Evolutionary conservation across 129 eudicot genomes (phyloP).

Genomic region (Kitagawia praeruptora): DNA sequence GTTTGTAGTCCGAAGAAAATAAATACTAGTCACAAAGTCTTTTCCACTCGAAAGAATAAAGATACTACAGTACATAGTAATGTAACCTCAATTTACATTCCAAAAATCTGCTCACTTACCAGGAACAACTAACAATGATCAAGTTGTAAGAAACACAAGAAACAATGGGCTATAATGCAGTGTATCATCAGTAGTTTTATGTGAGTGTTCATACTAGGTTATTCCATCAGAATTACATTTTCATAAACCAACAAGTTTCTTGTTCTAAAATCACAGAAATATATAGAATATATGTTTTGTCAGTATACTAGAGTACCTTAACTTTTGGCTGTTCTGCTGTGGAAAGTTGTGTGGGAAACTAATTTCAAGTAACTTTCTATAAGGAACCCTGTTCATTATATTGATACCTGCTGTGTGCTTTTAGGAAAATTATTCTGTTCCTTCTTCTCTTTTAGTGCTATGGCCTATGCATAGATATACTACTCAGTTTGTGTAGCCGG

Average conservation of each 20-base stretch:
- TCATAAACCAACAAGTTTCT: not conserved
- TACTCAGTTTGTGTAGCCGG: not conserved
- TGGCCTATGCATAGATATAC: not conserved
- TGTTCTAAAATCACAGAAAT: not conserved
- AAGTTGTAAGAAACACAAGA: not conserved
- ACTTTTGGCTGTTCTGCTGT: not conserved
- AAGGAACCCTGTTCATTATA: not conserved
- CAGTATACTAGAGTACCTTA: not conserved
- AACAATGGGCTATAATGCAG: not conserved
- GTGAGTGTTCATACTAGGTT: not conserved
- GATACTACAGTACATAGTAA: not conserved
- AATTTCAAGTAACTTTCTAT: not conserved
- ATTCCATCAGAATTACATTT: not conserved
- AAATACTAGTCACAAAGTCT: not conserved
- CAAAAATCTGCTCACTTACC: not conserved
- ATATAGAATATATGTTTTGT: not conserved
- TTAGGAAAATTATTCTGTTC: not conserved
- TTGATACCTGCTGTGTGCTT: not conserved
- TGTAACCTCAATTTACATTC: not conserved
- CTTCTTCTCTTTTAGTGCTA: not conserved
- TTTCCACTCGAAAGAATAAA: not conserved
- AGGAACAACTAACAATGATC: not conserved
- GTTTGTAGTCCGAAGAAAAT: not conserved
- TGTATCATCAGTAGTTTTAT: not conserved
- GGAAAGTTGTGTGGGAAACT: not conserved